Percentiles rank a stretch among this genome's conserved stretches.
Conservation (phyloP, 2,329 filamentous ascomycete genomes). For the Tolypocladium album region DNA sequence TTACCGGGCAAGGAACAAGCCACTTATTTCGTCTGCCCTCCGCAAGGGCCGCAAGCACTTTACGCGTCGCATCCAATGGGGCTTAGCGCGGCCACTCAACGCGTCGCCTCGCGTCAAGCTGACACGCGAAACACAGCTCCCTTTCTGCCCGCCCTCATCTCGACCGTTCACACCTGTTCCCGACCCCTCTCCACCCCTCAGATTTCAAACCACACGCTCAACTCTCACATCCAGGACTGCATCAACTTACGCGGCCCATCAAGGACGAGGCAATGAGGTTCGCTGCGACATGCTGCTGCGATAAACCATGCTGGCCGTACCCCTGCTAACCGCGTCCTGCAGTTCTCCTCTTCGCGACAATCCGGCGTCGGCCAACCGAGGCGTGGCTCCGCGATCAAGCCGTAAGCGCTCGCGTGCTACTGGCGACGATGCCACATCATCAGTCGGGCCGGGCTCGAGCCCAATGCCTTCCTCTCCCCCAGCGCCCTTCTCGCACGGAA, state of each 20-base stretch:
- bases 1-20: rapidly evolving
- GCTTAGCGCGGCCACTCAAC: conserved; percentile 32
- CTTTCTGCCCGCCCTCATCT: conserved; percentile 8
- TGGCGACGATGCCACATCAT: conserved; percentile 40
- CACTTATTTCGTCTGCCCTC: background rate
- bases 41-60: conserved; percentile 17
- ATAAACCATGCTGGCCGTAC: background rate
- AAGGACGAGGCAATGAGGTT: conserved; percentile 12
- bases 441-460: conserved; percentile 42
- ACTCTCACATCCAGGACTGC: background rate
- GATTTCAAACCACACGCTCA: background rate
- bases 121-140: conserved; percentile 13
- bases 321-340: conserved; percentile 4
- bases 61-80: conserved; percentile 18
- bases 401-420: conserved; percentile 45
- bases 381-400: conserved; percentile 38
- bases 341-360: conserved; percentile 77
- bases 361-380: conserved; percentile 76
- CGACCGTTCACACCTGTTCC: conserved; percentile 5
- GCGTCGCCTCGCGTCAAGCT: conserved; percentile 21
- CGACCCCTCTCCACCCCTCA: background rate
- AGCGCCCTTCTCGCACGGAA: conserved; percentile 48
- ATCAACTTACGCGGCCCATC: background rate
- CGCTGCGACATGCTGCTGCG: background rate
- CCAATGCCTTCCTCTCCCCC: conserved; percentile 58